Conservation (phyloP, 495 filamentous ascomycete species). For the Daldinia concentrica region DNA sequence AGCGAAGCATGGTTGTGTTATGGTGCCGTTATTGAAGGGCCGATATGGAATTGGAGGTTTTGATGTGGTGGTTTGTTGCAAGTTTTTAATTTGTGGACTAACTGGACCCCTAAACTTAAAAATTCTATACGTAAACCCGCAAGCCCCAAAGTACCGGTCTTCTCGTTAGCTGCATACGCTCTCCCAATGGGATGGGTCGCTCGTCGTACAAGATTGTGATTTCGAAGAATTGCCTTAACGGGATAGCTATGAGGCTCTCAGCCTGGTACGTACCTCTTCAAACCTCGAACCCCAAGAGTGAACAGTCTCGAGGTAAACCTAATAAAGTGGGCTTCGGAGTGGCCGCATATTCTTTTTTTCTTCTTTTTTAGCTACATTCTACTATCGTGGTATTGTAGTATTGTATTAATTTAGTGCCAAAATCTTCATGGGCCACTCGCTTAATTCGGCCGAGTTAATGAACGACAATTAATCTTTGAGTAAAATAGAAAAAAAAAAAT, state of each 20-base stretch:
- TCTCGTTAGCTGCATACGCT: neutral
- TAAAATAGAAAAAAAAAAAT: too few species aligned
- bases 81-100: constrained; percentile 22
- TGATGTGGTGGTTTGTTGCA: constrained; percentile 38
- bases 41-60: constrained; percentile 18
- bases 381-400: too few species aligned
- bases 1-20: constrained; percentile 45
- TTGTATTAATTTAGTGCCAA: too few species aligned
- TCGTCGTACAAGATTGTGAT: neutral
- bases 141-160: neutral
- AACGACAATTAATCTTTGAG: too few species aligned
- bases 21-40: constrained; percentile 28
- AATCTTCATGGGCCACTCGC: too few species aligned
- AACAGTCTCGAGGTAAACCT: neutral
- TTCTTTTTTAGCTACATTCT: neutral
- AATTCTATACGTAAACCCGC: neutral
- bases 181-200: neutral
- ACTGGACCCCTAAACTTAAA: constrained; percentile 16
- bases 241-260: neutral
- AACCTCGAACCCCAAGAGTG: neutral
- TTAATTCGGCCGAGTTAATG: too few species aligned
- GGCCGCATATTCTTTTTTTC: neutral
- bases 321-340: neutral
- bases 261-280: neutral
- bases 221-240: neutral